A percentile compares a stretch with the other conserved stretches of the same genome.
phyloP scores from a whole-genome alignment of 208 protist species.

The Tritrichomonas foetus region DNA sequence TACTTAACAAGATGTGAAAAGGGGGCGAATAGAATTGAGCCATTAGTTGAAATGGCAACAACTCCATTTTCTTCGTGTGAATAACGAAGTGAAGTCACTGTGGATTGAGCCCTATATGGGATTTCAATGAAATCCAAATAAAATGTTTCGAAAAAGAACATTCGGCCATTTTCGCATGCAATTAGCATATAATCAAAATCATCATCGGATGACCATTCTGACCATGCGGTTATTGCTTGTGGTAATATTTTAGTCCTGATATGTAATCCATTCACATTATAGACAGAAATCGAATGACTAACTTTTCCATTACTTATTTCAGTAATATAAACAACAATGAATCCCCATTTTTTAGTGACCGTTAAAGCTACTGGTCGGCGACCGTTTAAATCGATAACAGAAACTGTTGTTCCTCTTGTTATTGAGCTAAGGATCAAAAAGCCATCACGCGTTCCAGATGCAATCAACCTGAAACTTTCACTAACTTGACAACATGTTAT shows the following conservation, averaged over 20 bases:
- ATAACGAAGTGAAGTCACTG: no score
- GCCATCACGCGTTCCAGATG: neutral
- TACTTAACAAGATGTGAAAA: no score
- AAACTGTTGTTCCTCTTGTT: neutral
- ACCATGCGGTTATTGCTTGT: neutral
- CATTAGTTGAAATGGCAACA: no score
- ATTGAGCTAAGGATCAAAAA: neutral
- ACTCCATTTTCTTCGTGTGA: no score
- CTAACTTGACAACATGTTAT: neutral
- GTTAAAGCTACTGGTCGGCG: neutral
- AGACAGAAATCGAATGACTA: neutral
- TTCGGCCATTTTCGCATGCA: neutral
- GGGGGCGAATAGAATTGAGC: no score
- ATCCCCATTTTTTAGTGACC: neutral
- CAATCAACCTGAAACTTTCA: neutral
- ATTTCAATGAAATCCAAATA: no score
- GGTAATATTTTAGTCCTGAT: neutral
- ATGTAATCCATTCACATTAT: neutral
- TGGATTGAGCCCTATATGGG: no score
- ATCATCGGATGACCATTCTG: neutral
- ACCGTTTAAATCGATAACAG: neutral
- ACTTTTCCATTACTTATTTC: neutral
- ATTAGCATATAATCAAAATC: slow-evolving; percentile 4
- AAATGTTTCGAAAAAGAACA: neutral
- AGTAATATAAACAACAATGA: neutral